phyloP scores from a whole-genome alignment of 1,284 basidiomycete species.

The Moesziomyces antarcticus region DNA sequence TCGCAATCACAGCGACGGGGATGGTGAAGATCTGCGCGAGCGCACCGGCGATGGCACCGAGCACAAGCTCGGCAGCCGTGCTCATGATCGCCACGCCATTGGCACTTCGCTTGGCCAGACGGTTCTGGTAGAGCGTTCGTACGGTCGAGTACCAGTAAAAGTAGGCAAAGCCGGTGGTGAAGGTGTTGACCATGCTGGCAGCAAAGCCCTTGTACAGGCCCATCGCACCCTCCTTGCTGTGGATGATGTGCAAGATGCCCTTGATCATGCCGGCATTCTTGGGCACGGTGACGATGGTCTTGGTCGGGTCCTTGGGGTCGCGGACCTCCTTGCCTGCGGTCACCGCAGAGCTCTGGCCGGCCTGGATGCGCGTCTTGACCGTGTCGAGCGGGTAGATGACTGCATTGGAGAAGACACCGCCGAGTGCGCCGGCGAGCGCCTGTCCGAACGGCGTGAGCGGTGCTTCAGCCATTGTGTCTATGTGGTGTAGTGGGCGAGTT shows the following conservation, averaged over 20 bases:
- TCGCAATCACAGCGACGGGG: constrained; percentile 96
- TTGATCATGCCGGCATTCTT: constrained; percentile 61
- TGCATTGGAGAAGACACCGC: constrained; percentile 70
- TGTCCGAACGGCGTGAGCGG: constrained; percentile 89
- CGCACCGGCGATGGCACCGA: constrained; percentile 92
- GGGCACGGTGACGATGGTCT: constrained; percentile 64
- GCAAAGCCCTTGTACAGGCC: constrained; percentile 93
- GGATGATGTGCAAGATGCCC: constrained; percentile 60
- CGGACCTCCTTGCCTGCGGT: constrained; percentile 69
- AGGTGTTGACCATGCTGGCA: constrained; percentile 98
- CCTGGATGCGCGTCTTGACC: constrained; percentile 95
- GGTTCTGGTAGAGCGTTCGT: constrained; percentile 76
- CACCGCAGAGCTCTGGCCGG: constrained; percentile 69
- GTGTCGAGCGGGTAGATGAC: constrained; percentile 94
- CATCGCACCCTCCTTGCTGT: constrained; percentile 56
- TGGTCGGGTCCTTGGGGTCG: constrained; percentile 74
- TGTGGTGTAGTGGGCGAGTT: constrained; percentile 3
- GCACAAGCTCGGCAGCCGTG: constrained; percentile 72
- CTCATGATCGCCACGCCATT: constrained; percentile 46
- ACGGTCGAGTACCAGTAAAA: constrained; percentile 99
- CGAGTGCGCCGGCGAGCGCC: constrained; percentile 92
- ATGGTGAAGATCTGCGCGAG: constrained; percentile 98
- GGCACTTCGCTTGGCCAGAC: constrained; percentile 46
- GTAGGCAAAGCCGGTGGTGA: constrained; percentile 95
- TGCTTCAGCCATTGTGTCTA: constrained; percentile 51